phyloP scores from a whole-genome alignment of 2,329 filamentous ascomycete species.

The Neonectria punicea region DNA sequence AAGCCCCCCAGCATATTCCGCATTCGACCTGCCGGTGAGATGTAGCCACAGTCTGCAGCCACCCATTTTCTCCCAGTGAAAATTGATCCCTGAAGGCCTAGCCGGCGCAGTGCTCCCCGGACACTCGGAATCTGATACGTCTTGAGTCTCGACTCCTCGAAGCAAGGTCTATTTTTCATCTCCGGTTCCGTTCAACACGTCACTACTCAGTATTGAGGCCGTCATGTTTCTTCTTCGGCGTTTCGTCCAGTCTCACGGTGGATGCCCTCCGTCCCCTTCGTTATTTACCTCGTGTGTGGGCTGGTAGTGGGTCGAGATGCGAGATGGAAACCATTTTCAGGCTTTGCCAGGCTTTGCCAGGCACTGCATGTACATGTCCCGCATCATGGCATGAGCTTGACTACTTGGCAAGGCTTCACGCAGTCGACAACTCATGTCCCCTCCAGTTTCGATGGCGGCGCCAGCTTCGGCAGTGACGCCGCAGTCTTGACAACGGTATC shows the following conservation, averaged over 20 bases:
- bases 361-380: constrained; percentile 5
- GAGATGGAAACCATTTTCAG: not conserved
- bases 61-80: constrained; percentile 10
- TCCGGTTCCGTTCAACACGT: constrained; percentile 12
- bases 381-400: constrained; percentile 2
- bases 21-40: constrained; percentile 17
- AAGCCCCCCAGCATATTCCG: constrained; percentile 6
- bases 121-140: constrained; percentile 18
- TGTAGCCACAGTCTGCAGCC: constrained; percentile 10
- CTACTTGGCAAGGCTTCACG: constrained; percentile 3
- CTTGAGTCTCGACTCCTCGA: constrained; percentile 15
- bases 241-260: constrained; percentile 21
- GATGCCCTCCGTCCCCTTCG: constrained; percentile 11
- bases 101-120: constrained; percentile 15
- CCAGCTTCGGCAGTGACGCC: constrained; percentile 2
- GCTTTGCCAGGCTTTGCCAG: not conserved
- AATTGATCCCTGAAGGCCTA: not conserved
- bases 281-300: constrained; percentile 8
- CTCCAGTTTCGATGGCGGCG: not conserved
- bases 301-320: constrained; percentile 15
- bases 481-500: constrained; percentile 4
- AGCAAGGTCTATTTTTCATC: constrained; percentile 7
- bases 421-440: constrained; percentile 7
- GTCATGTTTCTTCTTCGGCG: constrained; percentile 8
- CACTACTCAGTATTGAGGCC: constrained; percentile 9